Evolutionary conservation across 129 eudicot genomes (phyloP).

Genomic region (Tanacetum coccineum): DNA sequence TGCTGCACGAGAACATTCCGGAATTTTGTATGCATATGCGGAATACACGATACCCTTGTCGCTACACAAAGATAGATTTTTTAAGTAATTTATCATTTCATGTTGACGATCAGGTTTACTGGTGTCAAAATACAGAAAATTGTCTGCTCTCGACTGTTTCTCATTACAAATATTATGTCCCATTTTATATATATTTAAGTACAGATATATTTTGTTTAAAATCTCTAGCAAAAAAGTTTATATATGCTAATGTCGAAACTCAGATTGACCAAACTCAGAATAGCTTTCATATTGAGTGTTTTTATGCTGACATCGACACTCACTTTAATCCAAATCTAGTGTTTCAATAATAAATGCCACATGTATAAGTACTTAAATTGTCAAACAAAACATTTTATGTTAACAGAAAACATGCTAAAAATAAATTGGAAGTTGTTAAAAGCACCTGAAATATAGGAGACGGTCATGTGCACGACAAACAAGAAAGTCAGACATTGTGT

Average conservation of each 20-base stretch:
- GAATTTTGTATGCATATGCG: slow-evolving; percentile 85
- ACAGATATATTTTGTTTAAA: neutral
- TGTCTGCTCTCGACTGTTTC: neutral
- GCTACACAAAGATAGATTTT: slow-evolving; percentile 31
- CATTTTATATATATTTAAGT: neutral
- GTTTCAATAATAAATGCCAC: neutral
- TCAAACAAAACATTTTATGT: neutral
- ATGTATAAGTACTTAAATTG: neutral
- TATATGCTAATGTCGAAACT: neutral
- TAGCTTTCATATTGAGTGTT: too few relatives aligned
- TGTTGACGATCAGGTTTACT: neutral
- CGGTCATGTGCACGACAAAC: slow-evolving; percentile 90
- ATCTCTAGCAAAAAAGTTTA: neutral
- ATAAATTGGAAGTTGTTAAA: slow-evolving; percentile 1
- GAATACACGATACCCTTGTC: slow-evolving; percentile 94
- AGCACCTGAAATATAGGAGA: slow-evolving; percentile 84
- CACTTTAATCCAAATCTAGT: neutral
- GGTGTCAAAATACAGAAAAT: neutral
- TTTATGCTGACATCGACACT: neutral
- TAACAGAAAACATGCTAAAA: neutral
- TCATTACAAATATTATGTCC: neutral
- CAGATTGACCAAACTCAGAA: too few relatives aligned
- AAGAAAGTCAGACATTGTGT: slow-evolving; percentile 87
- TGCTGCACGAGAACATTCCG: slow-evolving; percentile 91
- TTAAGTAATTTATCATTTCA: neutral